phyloP scores from a whole-genome alignment of 768 basidiomycete genomes.

The Russula brevipes region DNA sequence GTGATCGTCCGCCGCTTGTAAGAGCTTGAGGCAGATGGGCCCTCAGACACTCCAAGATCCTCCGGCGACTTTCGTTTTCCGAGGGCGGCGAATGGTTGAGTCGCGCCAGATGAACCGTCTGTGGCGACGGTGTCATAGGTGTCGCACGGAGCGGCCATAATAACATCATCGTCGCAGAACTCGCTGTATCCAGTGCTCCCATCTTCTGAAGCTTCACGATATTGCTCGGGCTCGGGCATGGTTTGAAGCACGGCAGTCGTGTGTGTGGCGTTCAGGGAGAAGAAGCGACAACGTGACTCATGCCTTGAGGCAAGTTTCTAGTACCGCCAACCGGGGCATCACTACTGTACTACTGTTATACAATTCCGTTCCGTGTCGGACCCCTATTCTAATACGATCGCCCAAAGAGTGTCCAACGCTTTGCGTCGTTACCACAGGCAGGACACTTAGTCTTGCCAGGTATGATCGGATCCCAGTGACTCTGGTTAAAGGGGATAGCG shows the following conservation, averaged over 20 bases:
- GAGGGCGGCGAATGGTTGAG: background rate
- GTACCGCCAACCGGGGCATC: background rate
- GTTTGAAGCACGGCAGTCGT: background rate
- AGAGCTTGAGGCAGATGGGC: background rate
- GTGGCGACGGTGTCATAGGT: background rate
- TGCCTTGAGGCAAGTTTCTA: background rate
- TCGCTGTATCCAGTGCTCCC: constrained; percentile 14
- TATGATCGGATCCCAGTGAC: constrained; percentile 71
- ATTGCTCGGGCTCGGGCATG: background rate
- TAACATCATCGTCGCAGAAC: constrained; percentile 12
- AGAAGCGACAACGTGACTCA: background rate
- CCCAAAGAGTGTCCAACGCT: constrained; percentile 97
- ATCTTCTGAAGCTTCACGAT: background rate
- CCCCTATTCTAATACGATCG: constrained; percentile 55
- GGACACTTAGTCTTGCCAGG: constrained; percentile 85
- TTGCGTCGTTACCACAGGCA: constrained; percentile 81
- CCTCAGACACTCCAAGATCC: background rate
- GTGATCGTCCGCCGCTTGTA: constrained; percentile 4
- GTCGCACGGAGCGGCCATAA: background rate
- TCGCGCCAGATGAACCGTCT: background rate
- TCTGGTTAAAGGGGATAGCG: constrained; percentile 93
- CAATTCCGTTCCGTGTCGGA: background rate
- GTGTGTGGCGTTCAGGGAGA: background rate
- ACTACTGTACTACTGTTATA: background rate
- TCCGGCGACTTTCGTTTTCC: constrained; percentile 18